Evolutionary conservation across 371 early-diverging fungal genomes (phyloP), one percentile per base, ranked within the genome.

Genomic region (Dinochytrium kinnereticum): DNA sequence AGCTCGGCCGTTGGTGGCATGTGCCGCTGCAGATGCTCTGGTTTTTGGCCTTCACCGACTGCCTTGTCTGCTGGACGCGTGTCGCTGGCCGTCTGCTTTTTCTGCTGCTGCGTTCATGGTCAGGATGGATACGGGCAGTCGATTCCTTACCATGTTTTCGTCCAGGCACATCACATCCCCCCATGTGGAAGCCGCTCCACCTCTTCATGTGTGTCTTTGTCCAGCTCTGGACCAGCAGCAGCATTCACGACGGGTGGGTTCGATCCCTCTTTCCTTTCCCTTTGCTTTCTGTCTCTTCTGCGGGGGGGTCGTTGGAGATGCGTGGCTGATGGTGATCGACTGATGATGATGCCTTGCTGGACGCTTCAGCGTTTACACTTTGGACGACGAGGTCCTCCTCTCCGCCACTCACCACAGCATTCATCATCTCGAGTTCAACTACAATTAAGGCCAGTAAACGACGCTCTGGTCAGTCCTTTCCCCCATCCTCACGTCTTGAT

Each of bases 391-490:
- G 24, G 72, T 71, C 36, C 86, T 95, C 72, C 96, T 96, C 77
- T 91, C 94, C 15, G 92, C 95, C 21, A 96, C 97, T 19, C 96
- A 98, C 77, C 98, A 98, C 81, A 91, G 95, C 24, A 90, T 98
- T 39, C 98, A 98, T 76, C 98, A 98, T 74, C 82, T 95, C 66
- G 95, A 98, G 82, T 98, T 98, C 82, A 96, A 97, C 88, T 97
- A 94, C 88, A 98, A 98, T 87, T 98, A 95, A 75, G 97, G 98
- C 3, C 98, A 98, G 82, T 98, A 96, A 81, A 94, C 95, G 51
- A 96, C 96, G 36, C 49, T 87, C 0, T 87, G 87, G 87, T 84
- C 72, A 38, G 51, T 50, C 61, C 7, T 13, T 34, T 61, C 21
- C 28, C 57, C 36, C 24, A 13, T 31, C 19, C 13, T 17, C 5